Percentiles rank a stretch among this genome's conserved stretches.
Conservation (phyloP, 2,329 filamentous ascomycete genomes). For the Phaeosphaeria sp. region DNA sequence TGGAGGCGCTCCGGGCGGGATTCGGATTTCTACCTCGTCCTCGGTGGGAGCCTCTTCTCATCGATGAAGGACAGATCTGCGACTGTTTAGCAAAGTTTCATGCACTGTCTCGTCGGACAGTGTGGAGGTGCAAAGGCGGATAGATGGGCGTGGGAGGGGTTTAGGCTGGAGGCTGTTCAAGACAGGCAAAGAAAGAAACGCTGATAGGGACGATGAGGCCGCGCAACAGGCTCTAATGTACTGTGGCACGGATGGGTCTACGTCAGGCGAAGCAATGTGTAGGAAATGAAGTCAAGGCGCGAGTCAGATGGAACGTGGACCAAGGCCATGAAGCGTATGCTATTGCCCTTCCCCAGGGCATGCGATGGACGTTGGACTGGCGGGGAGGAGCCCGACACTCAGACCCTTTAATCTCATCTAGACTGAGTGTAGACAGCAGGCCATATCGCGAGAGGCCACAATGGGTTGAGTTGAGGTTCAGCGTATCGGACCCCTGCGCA, state of each 20-base stretch:
- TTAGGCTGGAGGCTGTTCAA: background rate
- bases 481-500: constrained; percentile 18
- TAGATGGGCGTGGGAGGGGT: background rate
- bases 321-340: constrained; percentile 20
- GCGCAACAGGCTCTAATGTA: constrained; percentile 5
- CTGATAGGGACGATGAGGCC: constrained; percentile 1
- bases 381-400: constrained; percentile 19
- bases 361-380: constrained; percentile 13
- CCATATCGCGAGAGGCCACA: constrained; percentile 20
- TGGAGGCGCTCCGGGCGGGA: constrained; percentile 32
- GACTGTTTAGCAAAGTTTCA: constrained; percentile 37
- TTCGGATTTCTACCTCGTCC: constrained; percentile 45
- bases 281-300: constrained; percentile 44
- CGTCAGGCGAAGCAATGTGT: constrained; percentile 7
- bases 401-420: constrained; percentile 44
- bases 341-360: constrained; percentile 21
- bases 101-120: constrained; percentile 26
- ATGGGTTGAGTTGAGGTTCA: constrained; percentile 39
- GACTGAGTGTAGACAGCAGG: constrained; percentile 14
- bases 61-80: constrained; percentile 42
- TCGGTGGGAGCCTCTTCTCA: constrained; percentile 44
- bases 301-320: constrained; percentile 40
- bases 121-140: constrained; percentile 5
- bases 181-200: constrained; percentile 2
- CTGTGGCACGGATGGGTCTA: background rate